Evolutionary conservation across 208 protist genomes (phyloP).

Genomic region (Phytomonas sp.): DNA sequence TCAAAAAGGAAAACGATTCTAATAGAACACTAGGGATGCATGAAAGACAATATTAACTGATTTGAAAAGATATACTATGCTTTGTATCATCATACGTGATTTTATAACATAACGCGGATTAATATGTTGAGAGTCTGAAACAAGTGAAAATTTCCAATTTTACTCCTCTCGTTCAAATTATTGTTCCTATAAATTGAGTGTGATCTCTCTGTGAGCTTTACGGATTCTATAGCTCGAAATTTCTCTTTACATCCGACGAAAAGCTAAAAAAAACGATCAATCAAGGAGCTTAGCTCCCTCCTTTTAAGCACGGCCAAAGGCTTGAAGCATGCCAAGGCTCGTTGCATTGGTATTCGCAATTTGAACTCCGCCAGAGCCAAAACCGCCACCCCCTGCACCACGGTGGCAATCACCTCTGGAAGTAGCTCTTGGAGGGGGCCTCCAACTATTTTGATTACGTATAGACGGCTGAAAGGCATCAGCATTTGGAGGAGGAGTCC

Average conservation of each 20-base stretch:
- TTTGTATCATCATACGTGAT: background rate
- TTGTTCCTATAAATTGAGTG: background rate
- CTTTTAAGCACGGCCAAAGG: constrained; percentile 61
- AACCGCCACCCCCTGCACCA: constrained; percentile 21
- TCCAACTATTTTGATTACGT: constrained; percentile 3
- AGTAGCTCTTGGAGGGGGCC: background rate
- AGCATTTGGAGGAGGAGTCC: background rate
- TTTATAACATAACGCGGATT: background rate
- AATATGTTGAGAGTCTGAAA: background rate
- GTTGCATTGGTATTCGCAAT: constrained; percentile 80
- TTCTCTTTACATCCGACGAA: background rate
- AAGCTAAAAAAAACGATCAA: constrained; percentile 1
- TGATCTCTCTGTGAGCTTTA: background rate
- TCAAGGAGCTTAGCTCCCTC: background rate
- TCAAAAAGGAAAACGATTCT: constrained; percentile 7
- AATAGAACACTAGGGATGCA: background rate
- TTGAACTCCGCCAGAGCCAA: constrained; percentile 30
- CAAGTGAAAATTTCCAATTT: background rate
- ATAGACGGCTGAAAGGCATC: background rate
- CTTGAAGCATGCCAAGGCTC: constrained; percentile 82
- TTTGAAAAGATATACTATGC: constrained; percentile 2
- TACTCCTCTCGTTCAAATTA: background rate
- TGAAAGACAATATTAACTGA: constrained; percentile 12
- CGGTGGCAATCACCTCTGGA: constrained; percentile 15
- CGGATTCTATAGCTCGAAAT: background rate